Percentiles rank a stretch among this genome's conserved stretches.
Conservation (phyloP, 805 yeast genomes). For the Starmerella roubikii region DNA sequence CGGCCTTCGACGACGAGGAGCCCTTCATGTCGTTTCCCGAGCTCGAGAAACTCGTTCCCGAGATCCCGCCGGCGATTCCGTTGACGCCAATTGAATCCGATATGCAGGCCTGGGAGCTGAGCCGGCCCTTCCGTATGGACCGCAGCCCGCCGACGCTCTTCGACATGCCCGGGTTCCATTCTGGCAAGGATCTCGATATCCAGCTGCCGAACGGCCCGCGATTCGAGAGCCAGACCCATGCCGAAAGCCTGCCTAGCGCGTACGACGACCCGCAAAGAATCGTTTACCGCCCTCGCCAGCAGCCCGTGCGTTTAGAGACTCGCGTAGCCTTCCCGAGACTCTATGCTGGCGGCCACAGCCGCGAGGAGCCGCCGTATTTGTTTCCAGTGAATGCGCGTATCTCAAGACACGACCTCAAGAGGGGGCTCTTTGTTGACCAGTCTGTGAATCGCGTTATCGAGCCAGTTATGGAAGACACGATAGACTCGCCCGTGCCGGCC, state of each 20-base stretch:
- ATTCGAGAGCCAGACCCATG: slow-evolving; percentile 67
- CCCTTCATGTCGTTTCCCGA: slow-evolving; percentile 81
- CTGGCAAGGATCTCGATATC: slow-evolving; percentile 79
- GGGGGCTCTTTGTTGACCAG: slow-evolving; percentile 15
- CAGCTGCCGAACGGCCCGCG: slow-evolving; percentile 94
- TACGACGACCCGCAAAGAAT: slow-evolving; percentile 81
- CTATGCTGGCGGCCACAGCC: slow-evolving; percentile 35
- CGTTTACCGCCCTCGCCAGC: slow-evolving; percentile 48
- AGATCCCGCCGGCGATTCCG: slow-evolving; percentile 47
- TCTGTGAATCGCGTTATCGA: slow-evolving; percentile 11
- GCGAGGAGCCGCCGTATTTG: slow-evolving; percentile 35
- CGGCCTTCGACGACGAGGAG: slow-evolving; percentile 96
- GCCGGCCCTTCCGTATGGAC: slow-evolving; percentile 2
- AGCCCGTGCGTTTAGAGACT: slow-evolving; percentile 61
- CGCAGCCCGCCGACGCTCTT: slow-evolving; percentile 7
- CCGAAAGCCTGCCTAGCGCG: slow-evolving; percentile 54
- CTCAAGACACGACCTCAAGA: slow-evolving; percentile 5
- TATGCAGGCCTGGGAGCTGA: slow-evolving; percentile 1
- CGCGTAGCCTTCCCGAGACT: slow-evolving; percentile 75
- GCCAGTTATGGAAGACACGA: neutral
- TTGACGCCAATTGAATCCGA: neutral
- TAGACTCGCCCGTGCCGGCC: slow-evolving; percentile 6
- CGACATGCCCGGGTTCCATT: slow-evolving; percentile 64
- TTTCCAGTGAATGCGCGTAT: slow-evolving; percentile 40
- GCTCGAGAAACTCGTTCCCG: slow-evolving; percentile 50